phyloP scores from a whole-genome alignment of 2,329 filamentous ascomycete species.

The Acephala macrosclerotiorum region DNA sequence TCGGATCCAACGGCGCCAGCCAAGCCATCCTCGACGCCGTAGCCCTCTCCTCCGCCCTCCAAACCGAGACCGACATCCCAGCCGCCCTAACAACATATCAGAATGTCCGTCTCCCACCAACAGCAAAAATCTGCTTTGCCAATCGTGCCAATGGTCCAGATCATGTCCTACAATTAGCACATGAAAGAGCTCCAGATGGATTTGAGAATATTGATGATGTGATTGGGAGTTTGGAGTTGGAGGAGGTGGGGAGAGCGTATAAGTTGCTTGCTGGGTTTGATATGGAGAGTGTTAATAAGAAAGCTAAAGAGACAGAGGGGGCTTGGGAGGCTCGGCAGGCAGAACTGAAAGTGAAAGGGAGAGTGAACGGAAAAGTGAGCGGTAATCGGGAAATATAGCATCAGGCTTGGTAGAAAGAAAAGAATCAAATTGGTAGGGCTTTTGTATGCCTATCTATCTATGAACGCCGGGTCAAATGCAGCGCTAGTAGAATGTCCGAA shows the following conservation, averaged over 20 bases:
- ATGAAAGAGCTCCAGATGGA: constrained; percentile 52
- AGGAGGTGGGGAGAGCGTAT: constrained; percentile 46
- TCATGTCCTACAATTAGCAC: constrained; percentile 53
- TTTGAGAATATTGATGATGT: constrained; percentile 51
- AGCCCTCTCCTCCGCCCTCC: constrained; percentile 46
- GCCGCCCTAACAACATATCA: constrained; percentile 49
- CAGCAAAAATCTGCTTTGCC: constrained; percentile 54
- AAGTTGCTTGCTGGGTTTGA: constrained; percentile 55
- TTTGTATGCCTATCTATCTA: not conserved
- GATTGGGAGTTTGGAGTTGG: constrained; percentile 49
- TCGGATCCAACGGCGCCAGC: constrained; percentile 52
- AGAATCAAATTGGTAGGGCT: not conserved
- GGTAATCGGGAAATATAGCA: not conserved
- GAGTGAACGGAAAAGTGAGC: not conserved
- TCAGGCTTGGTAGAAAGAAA: not conserved
- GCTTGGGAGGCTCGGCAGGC: no score
- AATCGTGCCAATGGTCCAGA: constrained; percentile 55
- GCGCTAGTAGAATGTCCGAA: not conserved
- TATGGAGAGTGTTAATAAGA: constrained; percentile 52
- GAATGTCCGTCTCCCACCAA: constrained; percentile 49
- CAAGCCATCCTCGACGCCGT: constrained; percentile 55
- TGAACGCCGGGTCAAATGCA: constrained; percentile 6
- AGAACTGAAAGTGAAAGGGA: no score
- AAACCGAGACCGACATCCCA: constrained; percentile 40
- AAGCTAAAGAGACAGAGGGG: constrained; percentile 47